Percentiles rank a stretch among this genome's conserved stretches.
These are phyloP conservation scores for Aspergillus novofumigatus DNA, from an alignment of 2,329 filamentous ascomycete genomes.

Conservation along the genomic window DNA sequence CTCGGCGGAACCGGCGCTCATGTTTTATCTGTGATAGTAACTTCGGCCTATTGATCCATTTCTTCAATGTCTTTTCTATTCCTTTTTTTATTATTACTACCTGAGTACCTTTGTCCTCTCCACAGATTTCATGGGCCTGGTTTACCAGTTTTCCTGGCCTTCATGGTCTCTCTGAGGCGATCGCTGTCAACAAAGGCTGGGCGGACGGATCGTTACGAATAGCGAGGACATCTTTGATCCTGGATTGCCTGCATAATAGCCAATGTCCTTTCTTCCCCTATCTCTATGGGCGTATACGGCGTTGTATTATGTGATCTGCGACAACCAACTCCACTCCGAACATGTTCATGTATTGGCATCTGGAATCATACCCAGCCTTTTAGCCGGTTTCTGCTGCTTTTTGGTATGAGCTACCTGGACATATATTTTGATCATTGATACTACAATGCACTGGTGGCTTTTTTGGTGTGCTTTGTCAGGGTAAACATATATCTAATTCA, in stretches of 20 bases:
- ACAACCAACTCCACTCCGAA: slow-evolving; percentile 26
- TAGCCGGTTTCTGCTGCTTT: not conserved
- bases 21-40: slow-evolving; percentile 27
- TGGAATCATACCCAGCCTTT: slow-evolving; percentile 15
- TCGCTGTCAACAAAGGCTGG: not conserved
- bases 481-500: too few species aligned
- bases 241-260: not conserved
- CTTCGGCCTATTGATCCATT: slow-evolving; percentile 11
- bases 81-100: slow-evolving; percentile 16
- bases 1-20: slow-evolving; percentile 31
- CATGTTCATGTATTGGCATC: slow-evolving; percentile 21
- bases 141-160: slow-evolving; percentile 1
- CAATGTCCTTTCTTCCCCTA: not conserved
- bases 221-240: not conserved
- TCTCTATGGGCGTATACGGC: slow-evolving; percentile 7
- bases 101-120: slow-evolving; percentile 11
- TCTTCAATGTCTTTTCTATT: slow-evolving; percentile 13
- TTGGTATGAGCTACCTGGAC: not conserved
- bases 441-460: not conserved
- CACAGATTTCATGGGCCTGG: slow-evolving; percentile 5
- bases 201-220: not conserved
- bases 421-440: not conserved
- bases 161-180: not conserved
- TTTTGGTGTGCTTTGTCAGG: not conserved
- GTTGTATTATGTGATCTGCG: slow-evolving; percentile 19